Evolutionary conservation across 78 protist species (phyloP).

Genomic region (Chrysochromulina tobinii): DNA sequence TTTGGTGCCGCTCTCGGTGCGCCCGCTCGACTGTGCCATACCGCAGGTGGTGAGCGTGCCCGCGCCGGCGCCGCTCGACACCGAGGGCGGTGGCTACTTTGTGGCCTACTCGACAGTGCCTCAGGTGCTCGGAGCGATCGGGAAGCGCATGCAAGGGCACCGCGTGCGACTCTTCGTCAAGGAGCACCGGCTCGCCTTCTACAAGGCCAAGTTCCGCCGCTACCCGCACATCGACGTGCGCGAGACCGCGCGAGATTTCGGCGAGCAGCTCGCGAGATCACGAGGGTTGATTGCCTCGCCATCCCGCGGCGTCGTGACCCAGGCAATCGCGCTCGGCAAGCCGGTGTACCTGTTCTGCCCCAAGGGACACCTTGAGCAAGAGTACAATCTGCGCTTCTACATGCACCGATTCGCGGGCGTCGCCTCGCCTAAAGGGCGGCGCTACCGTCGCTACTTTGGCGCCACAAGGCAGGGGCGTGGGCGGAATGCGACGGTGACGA

Average conservation of each 20-base stretch:
- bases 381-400: slow-evolving; percentile 1
- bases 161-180: not conserved
- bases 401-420: not conserved
- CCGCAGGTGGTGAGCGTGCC: not conserved
- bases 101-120: not conserved
- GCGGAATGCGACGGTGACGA: not conserved
- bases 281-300: not conserved
- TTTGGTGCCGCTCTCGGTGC: not conserved
- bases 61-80: not conserved
- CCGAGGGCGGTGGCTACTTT: not conserved
- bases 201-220: not conserved
- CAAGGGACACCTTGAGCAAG: not conserved
- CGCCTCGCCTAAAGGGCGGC: not conserved
- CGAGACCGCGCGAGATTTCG: not conserved
- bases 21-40: not conserved
- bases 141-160: not conserved
- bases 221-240: not conserved
- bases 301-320: not conserved
- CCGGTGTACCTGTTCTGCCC: slow-evolving; percentile 5
- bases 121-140: not conserved
- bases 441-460: not conserved
- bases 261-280: not conserved
- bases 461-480: not conserved
- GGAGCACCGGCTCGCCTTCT: not conserved
- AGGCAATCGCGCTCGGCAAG: not conserved